Base-by-base conservation (phyloP, 805 yeast species). In the Myxozyma neglecta region DNA sequence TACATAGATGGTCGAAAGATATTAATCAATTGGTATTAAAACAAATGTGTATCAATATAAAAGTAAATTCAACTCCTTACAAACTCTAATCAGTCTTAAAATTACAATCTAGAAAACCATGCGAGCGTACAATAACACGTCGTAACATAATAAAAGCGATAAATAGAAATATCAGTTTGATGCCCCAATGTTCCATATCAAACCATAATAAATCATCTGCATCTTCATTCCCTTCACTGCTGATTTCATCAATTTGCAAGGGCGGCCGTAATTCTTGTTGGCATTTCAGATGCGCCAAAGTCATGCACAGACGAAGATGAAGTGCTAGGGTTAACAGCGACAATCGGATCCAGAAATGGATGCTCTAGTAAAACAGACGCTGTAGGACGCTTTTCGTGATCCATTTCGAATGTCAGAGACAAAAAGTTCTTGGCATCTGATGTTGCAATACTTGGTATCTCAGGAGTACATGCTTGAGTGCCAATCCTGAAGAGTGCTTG, bases 401-500 rank as follows among this genome's bases (percentile, higher is more conserved):
- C 96, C 24, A 88, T 70, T 62, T 87, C 90, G 71, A 94, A 89
- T 0, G 96, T 83, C 71, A 81, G 75, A 6, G 70, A 68, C 63
- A 92, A 73, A 69, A 94, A 91, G 37, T 83, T 85, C 65, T 77
- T 80, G 3, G 91, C 92, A 40, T 82, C 88, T 5, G 78, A 77
- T 0, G 94, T 84, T 48, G 88, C 83, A 3, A 67, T 68, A 9
- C 81, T 79, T 0, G 98, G 98, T 6, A 90, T 80, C 49, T 82
- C 86, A 0, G 99, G 99, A 0, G 87, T 82, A 18, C 70, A 69
- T 67, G 87, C 85, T 13, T 54, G 58, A 0, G 94, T 89, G 1
- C 99, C 99, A 57, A 94, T 88, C 73, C 88, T 87, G 81, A 92
- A 94, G 43, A 94, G 87, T 9, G 98, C 98, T 75, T 94, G 99